Percentiles rank a stretch among this genome's conserved stretches.
Evolutionary conservation across 768 basidiomycete species (phyloP).

Genomic region (Lactarius akahatsu): DNA sequence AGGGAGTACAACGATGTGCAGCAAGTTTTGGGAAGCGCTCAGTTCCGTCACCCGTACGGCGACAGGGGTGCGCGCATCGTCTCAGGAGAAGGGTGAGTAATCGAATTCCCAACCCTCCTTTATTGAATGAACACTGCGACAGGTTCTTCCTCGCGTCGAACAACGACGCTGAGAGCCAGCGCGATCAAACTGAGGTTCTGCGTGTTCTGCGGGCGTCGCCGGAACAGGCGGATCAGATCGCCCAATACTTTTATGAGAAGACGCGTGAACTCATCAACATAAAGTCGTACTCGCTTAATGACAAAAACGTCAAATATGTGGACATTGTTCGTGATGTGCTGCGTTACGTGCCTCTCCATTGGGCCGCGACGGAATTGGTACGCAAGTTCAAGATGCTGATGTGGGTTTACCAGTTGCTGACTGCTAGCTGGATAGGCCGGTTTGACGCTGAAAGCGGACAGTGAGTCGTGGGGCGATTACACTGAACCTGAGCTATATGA

Average conservation of each 20-base stretch:
- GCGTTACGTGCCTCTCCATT: conserved; percentile 61
- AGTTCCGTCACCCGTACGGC: conserved; percentile 52
- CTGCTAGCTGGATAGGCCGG: conserved; percentile 51
- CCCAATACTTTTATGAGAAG: conserved; percentile 62
- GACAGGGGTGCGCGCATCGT: conserved; percentile 53
- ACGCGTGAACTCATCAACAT: conserved; percentile 56
- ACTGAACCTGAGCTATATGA: conserved; percentile 60
- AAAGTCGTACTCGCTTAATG: conserved; percentile 57
- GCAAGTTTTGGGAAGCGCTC: conserved; percentile 49
- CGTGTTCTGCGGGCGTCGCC: conserved; percentile 48
- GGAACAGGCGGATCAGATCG: conserved; percentile 50
- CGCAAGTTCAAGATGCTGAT: conserved; percentile 31
- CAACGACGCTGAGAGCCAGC: conserved; percentile 39
- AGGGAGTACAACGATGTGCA: conserved; percentile 51
- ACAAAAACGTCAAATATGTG: conserved; percentile 50
- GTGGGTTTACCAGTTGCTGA: background rate
- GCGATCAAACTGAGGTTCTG: conserved; percentile 50
- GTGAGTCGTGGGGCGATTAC: conserved; percentile 54
- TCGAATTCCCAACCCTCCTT: background rate
- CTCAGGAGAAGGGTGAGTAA: conserved; percentile 57
- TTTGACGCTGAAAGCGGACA: conserved; percentile 62
- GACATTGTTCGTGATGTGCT: conserved; percentile 72
- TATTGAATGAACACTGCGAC: background rate
- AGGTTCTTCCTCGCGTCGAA: conserved; percentile 67
- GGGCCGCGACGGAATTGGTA: conserved; percentile 70